Evolutionary conservation across 495 filamentous ascomycete genomes (phyloP).

Genomic region (Penicillium psychrofluorescens): DNA sequence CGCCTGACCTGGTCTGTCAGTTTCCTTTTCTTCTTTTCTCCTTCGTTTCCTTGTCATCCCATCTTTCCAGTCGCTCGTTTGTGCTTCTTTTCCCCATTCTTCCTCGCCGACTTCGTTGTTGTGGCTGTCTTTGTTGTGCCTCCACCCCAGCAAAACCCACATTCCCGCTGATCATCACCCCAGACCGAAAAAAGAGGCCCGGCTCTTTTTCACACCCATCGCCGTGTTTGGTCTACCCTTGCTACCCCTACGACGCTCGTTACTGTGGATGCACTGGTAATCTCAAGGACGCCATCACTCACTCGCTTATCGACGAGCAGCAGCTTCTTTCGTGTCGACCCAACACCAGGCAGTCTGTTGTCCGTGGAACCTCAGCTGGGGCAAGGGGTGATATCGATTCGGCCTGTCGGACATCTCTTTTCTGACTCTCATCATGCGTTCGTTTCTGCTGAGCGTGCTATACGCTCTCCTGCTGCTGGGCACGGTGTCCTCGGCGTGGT

Average conservation of each 20-base stretch:
- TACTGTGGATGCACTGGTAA: too few relatives aligned
- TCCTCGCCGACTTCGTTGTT: too few relatives aligned
- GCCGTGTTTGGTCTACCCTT: too few relatives aligned
- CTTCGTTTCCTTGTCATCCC: background rate
- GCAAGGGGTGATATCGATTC: background rate
- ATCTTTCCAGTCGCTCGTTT: conserved; percentile 9
- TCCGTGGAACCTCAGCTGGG: background rate
- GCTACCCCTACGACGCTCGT: too few relatives aligned
- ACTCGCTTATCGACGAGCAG: too few relatives aligned
- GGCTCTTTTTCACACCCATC: too few relatives aligned
- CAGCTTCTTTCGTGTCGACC: too few relatives aligned
- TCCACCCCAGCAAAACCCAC: too few relatives aligned
- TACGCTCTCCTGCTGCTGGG: conserved; percentile 39
- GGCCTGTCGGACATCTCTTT: background rate
- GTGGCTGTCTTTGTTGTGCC: too few relatives aligned
- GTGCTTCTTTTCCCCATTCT: background rate
- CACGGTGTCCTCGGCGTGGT: conserved; percentile 42
- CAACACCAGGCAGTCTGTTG: background rate
- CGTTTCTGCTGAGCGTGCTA: conserved; percentile 21
- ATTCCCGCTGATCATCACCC: too few relatives aligned
- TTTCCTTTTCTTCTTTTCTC: conserved; percentile 2
- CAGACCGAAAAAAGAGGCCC: too few relatives aligned
- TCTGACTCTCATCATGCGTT: conserved; percentile 25
- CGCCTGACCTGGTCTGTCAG: conserved; percentile 11
- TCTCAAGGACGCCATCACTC: too few relatives aligned